Conservation (phyloP, 2,329 filamentous ascomycete species). For the Zymoseptoria passerinii region DNA sequence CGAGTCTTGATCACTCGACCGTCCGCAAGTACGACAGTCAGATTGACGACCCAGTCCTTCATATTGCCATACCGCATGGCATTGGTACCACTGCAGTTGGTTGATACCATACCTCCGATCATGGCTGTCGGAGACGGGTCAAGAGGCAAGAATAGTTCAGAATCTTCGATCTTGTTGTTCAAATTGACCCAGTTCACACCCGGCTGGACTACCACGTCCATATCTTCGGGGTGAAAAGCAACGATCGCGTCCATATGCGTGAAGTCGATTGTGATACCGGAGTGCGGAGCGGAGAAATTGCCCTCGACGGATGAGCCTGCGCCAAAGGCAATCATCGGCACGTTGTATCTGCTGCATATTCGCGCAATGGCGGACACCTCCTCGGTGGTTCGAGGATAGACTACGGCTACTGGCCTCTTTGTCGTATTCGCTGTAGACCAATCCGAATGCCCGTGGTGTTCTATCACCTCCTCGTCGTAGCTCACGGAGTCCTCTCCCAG, state of each 20-base stretch:
- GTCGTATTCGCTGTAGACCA: conserved; percentile 16
- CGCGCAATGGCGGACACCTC: conserved; percentile 12
- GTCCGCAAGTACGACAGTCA: conserved; percentile 73
- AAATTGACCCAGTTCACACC: conserved; percentile 87
- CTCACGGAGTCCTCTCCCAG: conserved; percentile 13
- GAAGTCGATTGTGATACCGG: conserved; percentile 86
- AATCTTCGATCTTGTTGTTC: conserved; percentile 64
- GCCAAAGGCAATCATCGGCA: conserved; percentile 17
- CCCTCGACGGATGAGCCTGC: conserved; percentile 53
- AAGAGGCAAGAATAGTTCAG: conserved; percentile 81
- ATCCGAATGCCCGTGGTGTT: conserved; percentile 16
- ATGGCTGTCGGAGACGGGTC: conserved; percentile 71
- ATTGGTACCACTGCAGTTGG: conserved; percentile 62
- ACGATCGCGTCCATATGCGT: conserved; percentile 77
- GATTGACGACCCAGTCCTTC: conserved; percentile 80
- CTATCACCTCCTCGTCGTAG: conserved; percentile 18
- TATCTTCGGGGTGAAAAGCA: conserved; percentile 71
- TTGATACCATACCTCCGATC: conserved; percentile 77
- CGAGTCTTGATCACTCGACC: conserved; percentile 73
- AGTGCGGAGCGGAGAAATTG: conserved; percentile 80
- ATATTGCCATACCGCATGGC: conserved; percentile 70
- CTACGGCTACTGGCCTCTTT: conserved; percentile 15
- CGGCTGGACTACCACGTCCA: conserved; percentile 89
- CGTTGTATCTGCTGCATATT: conserved; percentile 10
- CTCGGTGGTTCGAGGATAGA: conserved; percentile 12